Conservation (phyloP, 108 stramenopile species). For the Cyclotella distinguenda region DNA sequence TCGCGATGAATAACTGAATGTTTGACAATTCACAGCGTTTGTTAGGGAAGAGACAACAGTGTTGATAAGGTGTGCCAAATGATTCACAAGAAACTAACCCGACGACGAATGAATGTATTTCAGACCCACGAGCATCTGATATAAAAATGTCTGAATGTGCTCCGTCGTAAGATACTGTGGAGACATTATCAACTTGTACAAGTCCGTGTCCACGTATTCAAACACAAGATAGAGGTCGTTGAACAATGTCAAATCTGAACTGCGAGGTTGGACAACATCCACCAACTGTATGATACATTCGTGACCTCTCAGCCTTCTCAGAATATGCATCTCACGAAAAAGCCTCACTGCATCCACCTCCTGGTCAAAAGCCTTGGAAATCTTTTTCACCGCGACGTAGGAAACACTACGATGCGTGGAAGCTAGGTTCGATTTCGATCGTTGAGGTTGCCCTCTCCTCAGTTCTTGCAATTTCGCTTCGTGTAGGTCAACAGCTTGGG, state of each 20-base stretch:
- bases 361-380: slow-evolving; percentile 92
- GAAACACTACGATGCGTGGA: slow-evolving; percentile 34
- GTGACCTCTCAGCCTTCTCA: slow-evolving; percentile 84
- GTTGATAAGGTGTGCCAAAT: neutral
- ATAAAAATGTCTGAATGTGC: slow-evolving; percentile 97
- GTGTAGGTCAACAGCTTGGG: slow-evolving; percentile 86
- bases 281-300: slow-evolving; percentile 89
- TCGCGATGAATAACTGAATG: slow-evolving; percentile 92
- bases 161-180: slow-evolving; percentile 97
- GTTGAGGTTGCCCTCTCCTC: slow-evolving; percentile 3
- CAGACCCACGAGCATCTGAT: slow-evolving; percentile 95
- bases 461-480: slow-evolving; percentile 10
- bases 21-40: neutral
- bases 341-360: slow-evolving; percentile 89
- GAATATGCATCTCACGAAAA: slow-evolving; percentile 93
- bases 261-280: slow-evolving; percentile 87
- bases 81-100: slow-evolving; percentile 11
- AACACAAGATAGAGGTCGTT: slow-evolving; percentile 91
- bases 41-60: neutral
- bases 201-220: slow-evolving; percentile 96
- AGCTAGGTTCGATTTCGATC: slow-evolving; percentile 1
- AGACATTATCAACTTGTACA: slow-evolving; percentile 98
- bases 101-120: slow-evolving; percentile 91
- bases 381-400: slow-evolving; percentile 94
- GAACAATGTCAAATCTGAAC: slow-evolving; percentile 69